A percentile compares a stretch with the other conserved stretches of the same genome.
phyloP scores from a whole-genome alignment of 495 filamentous ascomycete species.

The Penicillium robsamsonii region DNA sequence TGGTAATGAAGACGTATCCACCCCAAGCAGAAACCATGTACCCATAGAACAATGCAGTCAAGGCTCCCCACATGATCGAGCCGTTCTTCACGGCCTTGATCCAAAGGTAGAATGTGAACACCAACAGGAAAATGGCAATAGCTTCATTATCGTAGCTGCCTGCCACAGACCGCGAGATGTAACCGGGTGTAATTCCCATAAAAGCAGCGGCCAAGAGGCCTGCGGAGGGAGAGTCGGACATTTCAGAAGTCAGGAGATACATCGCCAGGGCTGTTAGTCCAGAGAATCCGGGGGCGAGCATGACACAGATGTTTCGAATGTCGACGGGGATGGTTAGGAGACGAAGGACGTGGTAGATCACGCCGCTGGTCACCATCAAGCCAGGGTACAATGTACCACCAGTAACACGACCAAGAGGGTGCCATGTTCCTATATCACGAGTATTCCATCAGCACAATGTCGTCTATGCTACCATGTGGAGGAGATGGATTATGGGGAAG shows the following conservation, averaged over 20 bases:
- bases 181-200: constrained; percentile 97
- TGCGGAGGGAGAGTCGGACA: constrained; percentile 87
- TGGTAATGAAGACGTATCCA: constrained; percentile 99
- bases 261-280: constrained; percentile 91
- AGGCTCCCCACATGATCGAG: constrained; percentile 90
- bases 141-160: constrained; percentile 99
- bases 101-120: constrained; percentile 99
- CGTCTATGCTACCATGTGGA: constrained; percentile 4
- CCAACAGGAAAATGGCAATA: constrained; percentile 97
- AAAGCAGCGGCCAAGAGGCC: constrained; percentile 92
- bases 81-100: constrained; percentile 97
- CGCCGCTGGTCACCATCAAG: constrained; percentile 98
- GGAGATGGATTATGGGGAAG: constrained; percentile 10
- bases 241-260: constrained; percentile 95
- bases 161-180: constrained; percentile 95
- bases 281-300: constrained; percentile 94
- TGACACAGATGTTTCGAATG: constrained; percentile 97
- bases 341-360: constrained; percentile 91
- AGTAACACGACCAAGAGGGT: constrained; percentile 96
- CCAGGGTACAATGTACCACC: constrained; percentile 98
- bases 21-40: constrained; percentile 99
- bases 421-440: constrained; percentile 77
- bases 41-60: constrained; percentile 96
- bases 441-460: constrained; percentile 22
- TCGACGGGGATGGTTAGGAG: constrained; percentile 92